Evolutionary conservation across 148 eudicot genomes (phyloP).

Genomic region (Amaranthus palmeri): DNA sequence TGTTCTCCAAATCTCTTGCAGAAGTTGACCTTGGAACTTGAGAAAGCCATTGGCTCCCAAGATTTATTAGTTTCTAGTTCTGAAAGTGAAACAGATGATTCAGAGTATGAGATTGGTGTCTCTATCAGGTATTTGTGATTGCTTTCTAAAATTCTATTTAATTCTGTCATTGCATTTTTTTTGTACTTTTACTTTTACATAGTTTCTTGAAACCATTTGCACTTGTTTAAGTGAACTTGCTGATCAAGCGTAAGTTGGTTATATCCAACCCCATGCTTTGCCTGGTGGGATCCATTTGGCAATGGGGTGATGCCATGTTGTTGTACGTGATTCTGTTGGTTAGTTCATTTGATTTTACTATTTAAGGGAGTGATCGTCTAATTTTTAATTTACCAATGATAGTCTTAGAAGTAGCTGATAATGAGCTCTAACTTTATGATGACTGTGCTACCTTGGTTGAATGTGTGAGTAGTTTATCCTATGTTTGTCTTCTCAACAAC

Average conservation of each 20-base stretch:
- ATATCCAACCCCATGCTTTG: no score
- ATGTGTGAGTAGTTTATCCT: background rate
- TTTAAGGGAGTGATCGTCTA: background rate
- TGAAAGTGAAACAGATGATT: constrained; percentile 61
- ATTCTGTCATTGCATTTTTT: background rate
- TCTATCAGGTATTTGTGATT: constrained; percentile 48
- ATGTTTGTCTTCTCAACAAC: background rate
- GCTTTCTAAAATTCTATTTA: background rate
- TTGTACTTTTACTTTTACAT: background rate
- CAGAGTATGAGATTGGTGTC: constrained; percentile 46
- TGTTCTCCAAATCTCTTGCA: constrained; percentile 63
- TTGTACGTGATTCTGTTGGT: background rate
- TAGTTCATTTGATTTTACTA: background rate
- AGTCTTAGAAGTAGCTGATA: background rate
- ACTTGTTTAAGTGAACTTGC: background rate
- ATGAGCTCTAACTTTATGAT: background rate
- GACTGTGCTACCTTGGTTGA: background rate
- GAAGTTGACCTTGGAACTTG: constrained; percentile 44
- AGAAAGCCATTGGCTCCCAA: constrained; percentile 43
- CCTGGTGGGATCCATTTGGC: no score
- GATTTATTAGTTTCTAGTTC: constrained; percentile 51
- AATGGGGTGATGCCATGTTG: no score
- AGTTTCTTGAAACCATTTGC: background rate
- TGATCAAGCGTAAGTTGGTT: no score
- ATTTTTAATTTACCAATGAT: background rate